Evolutionary conservation across 1,139 yeast genomes (phyloP).

Genomic region (Suhomyces panamericanus): DNA sequence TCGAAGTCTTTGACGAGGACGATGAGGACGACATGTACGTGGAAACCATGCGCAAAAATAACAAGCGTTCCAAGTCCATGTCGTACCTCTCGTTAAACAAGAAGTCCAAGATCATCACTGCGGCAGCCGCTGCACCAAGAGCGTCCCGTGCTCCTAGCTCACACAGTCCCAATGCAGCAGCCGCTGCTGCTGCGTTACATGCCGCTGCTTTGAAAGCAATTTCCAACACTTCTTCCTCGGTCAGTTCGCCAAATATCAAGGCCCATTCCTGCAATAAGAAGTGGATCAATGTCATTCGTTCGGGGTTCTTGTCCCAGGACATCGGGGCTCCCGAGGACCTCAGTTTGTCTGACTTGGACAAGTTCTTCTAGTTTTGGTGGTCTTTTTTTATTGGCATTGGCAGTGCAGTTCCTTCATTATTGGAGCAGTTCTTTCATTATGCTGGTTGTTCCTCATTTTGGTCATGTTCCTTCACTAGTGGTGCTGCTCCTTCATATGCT

Average conservation of each 20-base stretch:
- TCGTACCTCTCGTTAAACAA: constrained; percentile 52
- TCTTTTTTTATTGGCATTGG: too few relatives aligned
- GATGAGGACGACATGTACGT: constrained; percentile 26
- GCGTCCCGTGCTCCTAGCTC: constrained; percentile 61
- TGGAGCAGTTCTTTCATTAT: too few relatives aligned
- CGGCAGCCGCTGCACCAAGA: constrained; percentile 82
- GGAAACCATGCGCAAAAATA: constrained; percentile 39
- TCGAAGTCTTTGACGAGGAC: constrained; percentile 46
- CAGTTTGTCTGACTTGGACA: constrained; percentile 71
- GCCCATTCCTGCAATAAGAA: constrained; percentile 39
- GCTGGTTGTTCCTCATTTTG: too few relatives aligned
- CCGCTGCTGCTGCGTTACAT: constrained; percentile 73
- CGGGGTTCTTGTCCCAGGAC: constrained; percentile 73
- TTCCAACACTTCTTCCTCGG: constrained; percentile 30
- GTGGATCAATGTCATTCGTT: constrained; percentile 71
- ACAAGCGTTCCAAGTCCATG: constrained; percentile 65
- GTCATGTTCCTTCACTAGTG: too few relatives aligned
- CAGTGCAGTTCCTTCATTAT: too few relatives aligned
- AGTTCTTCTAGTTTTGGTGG: constrained; percentile 46
- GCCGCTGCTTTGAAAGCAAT: constrained; percentile 66
- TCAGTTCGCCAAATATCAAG: constrained; percentile 23
- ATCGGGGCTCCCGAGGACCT: constrained; percentile 77
- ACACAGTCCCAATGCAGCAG: constrained; percentile 62
- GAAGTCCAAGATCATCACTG: constrained; percentile 59
- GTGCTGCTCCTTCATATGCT: too few relatives aligned